These are phyloP conservation scores for Fusarium globosum DNA, from an alignment of 2,329 filamentous ascomycete genomes.

Conservation along the genomic window DNA sequence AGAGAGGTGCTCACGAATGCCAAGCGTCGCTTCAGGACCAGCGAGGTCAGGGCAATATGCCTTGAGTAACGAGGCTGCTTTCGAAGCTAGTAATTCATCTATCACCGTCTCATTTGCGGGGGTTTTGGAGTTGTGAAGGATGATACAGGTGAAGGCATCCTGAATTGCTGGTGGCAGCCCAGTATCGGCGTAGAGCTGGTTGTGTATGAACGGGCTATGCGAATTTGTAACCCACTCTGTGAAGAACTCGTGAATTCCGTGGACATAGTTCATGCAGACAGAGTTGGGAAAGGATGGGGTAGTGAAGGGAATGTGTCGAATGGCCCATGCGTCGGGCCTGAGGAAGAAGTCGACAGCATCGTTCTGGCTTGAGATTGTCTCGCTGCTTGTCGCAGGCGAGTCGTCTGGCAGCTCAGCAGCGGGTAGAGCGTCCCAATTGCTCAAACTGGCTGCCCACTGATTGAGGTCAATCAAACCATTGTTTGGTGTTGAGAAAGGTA, in stretches of 20 bases:
- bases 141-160: constrained; percentile 3
- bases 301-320: constrained; percentile 2
- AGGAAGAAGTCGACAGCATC: constrained; percentile 6
- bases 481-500: neutral
- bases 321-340: neutral
- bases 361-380: neutral
- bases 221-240: constrained; percentile 1
- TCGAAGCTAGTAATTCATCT: neutral
- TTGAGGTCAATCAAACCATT: neutral
- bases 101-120: neutral
- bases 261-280: constrained; percentile 8
- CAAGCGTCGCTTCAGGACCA: neutral
- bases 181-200: constrained; percentile 5
- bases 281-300: neutral
- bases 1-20: constrained; percentile 3
- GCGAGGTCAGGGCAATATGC: rapidly evolving
- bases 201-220: constrained; percentile 12
- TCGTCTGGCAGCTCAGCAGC: neutral
- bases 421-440: neutral
- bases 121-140: neutral
- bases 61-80: neutral
- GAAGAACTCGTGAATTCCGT: neutral
- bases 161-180: neutral
- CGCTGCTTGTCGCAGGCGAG: neutral
- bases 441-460: constrained; percentile 1